These are phyloP conservation scores for Mentha longifolia DNA, from an alignment of 257 asterid species.

Conservation along the genomic window DNA sequence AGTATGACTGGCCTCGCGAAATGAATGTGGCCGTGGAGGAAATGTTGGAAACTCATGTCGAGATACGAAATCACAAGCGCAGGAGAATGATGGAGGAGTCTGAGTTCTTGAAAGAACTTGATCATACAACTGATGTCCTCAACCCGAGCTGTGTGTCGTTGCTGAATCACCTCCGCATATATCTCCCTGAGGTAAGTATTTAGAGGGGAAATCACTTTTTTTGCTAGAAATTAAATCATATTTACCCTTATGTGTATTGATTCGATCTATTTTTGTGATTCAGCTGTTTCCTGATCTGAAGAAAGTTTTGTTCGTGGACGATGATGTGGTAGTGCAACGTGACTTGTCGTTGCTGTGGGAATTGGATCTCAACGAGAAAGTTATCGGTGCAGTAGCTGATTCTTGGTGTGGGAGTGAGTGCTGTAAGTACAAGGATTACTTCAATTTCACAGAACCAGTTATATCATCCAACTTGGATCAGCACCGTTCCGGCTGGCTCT, in stretches of 20 bases:
- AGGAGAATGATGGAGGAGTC: slow-evolving; percentile 43
- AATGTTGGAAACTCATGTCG: slow-evolving; percentile 68
- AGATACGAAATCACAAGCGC: slow-evolving; percentile 53
- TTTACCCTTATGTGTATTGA: no score
- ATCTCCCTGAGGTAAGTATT: slow-evolving; percentile 94
- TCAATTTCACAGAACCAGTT: slow-evolving; percentile 59
- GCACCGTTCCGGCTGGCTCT: slow-evolving; percentile 66
- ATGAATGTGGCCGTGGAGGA: slow-evolving; percentile 62
- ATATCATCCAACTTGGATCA: slow-evolving; percentile 57
- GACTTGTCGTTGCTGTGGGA: slow-evolving; percentile 82
- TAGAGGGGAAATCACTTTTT: no score
- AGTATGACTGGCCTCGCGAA: slow-evolving; percentile 74
- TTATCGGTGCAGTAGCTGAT: slow-evolving; percentile 80
- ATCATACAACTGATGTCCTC: slow-evolving; percentile 47
- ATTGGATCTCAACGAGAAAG: slow-evolving; percentile 71
- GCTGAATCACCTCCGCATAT: slow-evolving; percentile 74
- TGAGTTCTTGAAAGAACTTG: slow-evolving; percentile 42
- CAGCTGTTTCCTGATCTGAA: slow-evolving; percentile 82
- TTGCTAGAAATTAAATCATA: no score
- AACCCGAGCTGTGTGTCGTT: slow-evolving; percentile 68
- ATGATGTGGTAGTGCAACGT: slow-evolving; percentile 75
- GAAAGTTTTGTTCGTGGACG: slow-evolving; percentile 76
- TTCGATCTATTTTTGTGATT: slow-evolving; percentile 27
- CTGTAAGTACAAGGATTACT: slow-evolving; percentile 64
- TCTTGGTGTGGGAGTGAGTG: no score